These are phyloP conservation scores for Catenaria anguillulae DNA, from an alignment of 371 early-diverging fungal species.

Conservation along the genomic window DNA sequence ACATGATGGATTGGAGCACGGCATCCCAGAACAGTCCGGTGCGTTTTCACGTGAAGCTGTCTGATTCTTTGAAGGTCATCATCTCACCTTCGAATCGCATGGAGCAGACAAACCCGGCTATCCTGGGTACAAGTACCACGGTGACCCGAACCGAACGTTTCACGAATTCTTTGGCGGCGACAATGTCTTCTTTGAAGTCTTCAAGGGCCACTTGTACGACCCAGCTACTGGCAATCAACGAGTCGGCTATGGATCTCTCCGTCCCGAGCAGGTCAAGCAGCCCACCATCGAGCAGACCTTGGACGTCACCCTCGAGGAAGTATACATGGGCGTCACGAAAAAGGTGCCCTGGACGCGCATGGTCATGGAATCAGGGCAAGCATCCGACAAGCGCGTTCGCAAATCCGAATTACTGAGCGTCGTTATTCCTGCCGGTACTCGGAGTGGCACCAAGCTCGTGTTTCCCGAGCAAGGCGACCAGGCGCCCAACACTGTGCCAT, in stretches of 20 bases:
- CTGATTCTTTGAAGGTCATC: not conserved
- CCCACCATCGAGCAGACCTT: slow-evolving; percentile 21
- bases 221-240: slow-evolving; percentile 5
- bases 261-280: slow-evolving; percentile 18
- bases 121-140: slow-evolving; percentile 29
- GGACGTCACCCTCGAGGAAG: slow-evolving; percentile 31
- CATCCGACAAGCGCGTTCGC: slow-evolving; percentile 21
- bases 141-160: slow-evolving; percentile 26
- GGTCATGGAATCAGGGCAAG: slow-evolving; percentile 18
- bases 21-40: slow-evolving; percentile 4
- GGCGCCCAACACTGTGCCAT: slow-evolving; percentile 8
- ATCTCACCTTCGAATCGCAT: not conserved
- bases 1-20: slow-evolving; percentile 26
- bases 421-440: slow-evolving; percentile 31
- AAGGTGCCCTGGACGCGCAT: slow-evolving; percentile 8
- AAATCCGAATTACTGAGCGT: slow-evolving; percentile 26
- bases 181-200: slow-evolving; percentile 13
- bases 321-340: slow-evolving; percentile 33
- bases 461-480: slow-evolving; percentile 40
- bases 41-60: too few species aligned
- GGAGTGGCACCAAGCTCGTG: slow-evolving; percentile 32
- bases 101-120: slow-evolving; percentile 16
- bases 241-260: slow-evolving; percentile 2
- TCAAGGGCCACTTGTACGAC: slow-evolving; percentile 5
- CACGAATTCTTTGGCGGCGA: slow-evolving; percentile 31